Conservation (phyloP, 2,329 filamentous ascomycete species). For the Cladosporium sphaerospermum region DNA sequence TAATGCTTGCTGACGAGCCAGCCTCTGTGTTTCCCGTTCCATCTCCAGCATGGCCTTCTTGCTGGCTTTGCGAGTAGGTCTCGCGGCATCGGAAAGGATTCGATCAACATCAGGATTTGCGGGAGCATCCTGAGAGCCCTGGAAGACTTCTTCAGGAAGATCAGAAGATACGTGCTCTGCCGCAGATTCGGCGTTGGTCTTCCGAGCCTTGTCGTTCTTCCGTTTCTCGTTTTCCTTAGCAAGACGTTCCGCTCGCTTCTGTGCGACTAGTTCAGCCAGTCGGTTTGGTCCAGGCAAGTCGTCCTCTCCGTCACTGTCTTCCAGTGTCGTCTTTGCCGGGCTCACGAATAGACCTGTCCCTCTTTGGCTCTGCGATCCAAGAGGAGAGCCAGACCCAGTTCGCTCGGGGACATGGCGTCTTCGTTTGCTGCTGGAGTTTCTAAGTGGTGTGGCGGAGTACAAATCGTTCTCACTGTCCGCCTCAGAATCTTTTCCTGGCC, state of each 20-base stretch:
- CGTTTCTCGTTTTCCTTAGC: conserved; percentile 18
- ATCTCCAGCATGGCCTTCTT: conserved; percentile 95
- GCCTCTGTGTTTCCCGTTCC: conserved; percentile 85
- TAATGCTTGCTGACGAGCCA: conserved; percentile 84
- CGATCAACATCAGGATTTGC: conserved; percentile 23
- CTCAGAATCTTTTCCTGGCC: neutral
- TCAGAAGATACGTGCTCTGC: conserved; percentile 20
- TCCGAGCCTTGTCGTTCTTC: neutral
- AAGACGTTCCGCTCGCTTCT: conserved; percentile 27
- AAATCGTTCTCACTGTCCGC: conserved; percentile 22
- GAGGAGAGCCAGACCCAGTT: conserved; percentile 16
- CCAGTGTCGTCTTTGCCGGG: conserved; percentile 20
- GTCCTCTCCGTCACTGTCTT: conserved; percentile 19
- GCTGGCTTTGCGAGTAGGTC: conserved; percentile 76
- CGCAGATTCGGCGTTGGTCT: conserved; percentile 2
- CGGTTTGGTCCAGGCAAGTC: conserved; percentile 22
- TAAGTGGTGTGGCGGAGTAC: conserved; percentile 26
- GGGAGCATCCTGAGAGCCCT: conserved; percentile 16
- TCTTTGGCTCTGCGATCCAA: conserved; percentile 8
- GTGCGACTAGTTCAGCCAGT: conserved; percentile 27
- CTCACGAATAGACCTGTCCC: conserved; percentile 26
- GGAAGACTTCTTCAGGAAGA: conserved; percentile 22
- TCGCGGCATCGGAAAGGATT: conserved; percentile 39
- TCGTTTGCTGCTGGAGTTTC: conserved; percentile 1
- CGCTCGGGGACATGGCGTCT: conserved; percentile 7